Conservation (phyloP, 495 filamentous ascomycete genomes). For the Amphirosellinia nigrospora region DNA sequence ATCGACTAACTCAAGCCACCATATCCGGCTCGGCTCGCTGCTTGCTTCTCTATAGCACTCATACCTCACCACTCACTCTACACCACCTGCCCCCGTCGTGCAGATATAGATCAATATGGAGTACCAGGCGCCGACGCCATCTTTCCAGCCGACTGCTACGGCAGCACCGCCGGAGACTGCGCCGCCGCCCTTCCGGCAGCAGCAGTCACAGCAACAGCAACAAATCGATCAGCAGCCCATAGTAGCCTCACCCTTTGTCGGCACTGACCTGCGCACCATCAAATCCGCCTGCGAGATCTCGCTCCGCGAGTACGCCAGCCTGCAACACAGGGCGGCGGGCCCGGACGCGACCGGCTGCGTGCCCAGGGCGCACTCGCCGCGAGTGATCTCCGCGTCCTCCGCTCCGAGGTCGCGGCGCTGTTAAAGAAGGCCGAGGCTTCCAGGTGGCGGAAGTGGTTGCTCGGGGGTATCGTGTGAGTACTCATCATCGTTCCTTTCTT, state of each 20-base stretch:
- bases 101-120: not conserved
- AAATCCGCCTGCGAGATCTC: conserved; percentile 39
- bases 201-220: not conserved
- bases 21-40: not conserved
- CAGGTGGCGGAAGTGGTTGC: conserved; percentile 49
- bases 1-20: not conserved
- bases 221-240: not conserved
- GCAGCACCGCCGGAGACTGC: not conserved
- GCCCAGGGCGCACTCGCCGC: conserved; percentile 43
- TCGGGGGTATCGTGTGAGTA: conserved; percentile 51
- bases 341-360: conserved; percentile 39
- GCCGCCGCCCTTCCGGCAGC: not conserved
- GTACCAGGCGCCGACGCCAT: conserved; percentile 16
- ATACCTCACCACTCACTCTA: not conserved
- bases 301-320: conserved; percentile 44
- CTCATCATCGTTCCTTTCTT: not conserved
- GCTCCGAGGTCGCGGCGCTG: conserved; percentile 39
- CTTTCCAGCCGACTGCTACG: conserved; percentile 3
- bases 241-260: not conserved
- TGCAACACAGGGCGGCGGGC: conserved; percentile 34
- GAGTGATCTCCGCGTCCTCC: conserved; percentile 40
- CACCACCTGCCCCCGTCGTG: not conserved
- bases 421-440: conserved; percentile 42
- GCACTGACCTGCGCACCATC: conserved; percentile 30
- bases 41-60: not conserved